Conservation (phyloP, 1,139 yeast species). For the Geotrichum aggregatum region DNA sequence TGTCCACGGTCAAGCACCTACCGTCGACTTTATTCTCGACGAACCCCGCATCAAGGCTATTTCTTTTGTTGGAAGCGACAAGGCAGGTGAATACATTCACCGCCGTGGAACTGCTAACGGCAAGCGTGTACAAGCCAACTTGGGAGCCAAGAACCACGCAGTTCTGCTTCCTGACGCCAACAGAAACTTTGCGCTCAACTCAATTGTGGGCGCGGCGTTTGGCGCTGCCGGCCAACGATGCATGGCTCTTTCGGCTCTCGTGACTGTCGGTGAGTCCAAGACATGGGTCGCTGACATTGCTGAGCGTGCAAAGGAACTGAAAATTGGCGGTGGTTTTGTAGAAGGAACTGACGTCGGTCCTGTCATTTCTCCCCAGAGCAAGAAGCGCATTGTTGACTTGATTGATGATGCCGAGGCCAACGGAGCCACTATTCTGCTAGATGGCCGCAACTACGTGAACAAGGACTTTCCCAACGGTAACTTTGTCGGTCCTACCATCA, state of each 20-base stretch:
- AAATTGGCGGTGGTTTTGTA: conserved; percentile 66
- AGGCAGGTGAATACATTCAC: conserved; percentile 71
- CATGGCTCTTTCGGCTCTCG: conserved; percentile 74
- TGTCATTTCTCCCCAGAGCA: conserved; percentile 58
- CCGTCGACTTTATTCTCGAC: conserved; percentile 68
- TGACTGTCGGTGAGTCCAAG: conserved; percentile 67
- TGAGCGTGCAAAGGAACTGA: conserved; percentile 54
- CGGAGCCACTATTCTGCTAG: conserved; percentile 58
- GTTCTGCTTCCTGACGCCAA: conserved; percentile 71
- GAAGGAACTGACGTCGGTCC: conserved; percentile 65
- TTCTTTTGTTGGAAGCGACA: conserved; percentile 74
- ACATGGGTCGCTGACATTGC: conserved; percentile 63
- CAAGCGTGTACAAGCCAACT: conserved; percentile 71
- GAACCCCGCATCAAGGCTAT: conserved; percentile 76
- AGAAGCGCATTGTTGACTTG: conserved; percentile 52
- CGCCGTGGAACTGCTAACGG: conserved; percentile 65
- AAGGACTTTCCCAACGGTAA: conserved; percentile 61
- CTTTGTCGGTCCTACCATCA: conserved; percentile 69
- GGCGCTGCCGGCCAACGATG: conserved; percentile 87
- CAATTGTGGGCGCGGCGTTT: conserved; percentile 72
- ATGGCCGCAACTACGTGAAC: conserved; percentile 56
- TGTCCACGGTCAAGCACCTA: conserved; percentile 72
- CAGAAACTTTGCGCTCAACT: conserved; percentile 60
- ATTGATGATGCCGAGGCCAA: conserved; percentile 52
- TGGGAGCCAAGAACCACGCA: conserved; percentile 77